Conservation (phyloP, 768 basidiomycete genomes). For the Hortiboletus flavorubellus region DNA sequence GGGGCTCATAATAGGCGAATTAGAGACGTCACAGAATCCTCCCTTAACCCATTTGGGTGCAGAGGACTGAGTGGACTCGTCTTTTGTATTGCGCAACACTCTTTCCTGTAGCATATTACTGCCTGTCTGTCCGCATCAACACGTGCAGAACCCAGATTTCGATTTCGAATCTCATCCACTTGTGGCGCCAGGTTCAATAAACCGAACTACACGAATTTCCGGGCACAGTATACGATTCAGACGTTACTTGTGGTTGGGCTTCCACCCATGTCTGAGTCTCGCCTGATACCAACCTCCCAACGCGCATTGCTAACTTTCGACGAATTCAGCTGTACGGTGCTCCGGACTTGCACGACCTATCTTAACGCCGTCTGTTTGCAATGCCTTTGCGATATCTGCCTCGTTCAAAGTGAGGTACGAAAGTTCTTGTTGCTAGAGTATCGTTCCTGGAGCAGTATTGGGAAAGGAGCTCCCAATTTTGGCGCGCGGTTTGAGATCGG, state of each 20-base stretch:
- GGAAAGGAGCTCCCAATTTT: too few relatives aligned
- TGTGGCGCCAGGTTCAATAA: background rate
- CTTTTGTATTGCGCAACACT: background rate
- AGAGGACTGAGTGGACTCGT: background rate
- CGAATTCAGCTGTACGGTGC: slow-evolving; percentile 42
- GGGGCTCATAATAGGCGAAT: background rate
- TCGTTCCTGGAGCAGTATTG: too few relatives aligned
- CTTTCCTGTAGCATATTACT: too few relatives aligned
- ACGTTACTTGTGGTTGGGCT: too few relatives aligned
- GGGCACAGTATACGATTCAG: too few relatives aligned
- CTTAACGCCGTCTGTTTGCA: slow-evolving; percentile 26
- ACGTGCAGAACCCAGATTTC: background rate
- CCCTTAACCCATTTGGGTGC: background rate
- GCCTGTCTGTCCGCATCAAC: too few relatives aligned
- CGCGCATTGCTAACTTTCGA: slow-evolving; percentile 54
- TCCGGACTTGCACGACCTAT: slow-evolving; percentile 41
- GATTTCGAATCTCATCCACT: background rate
- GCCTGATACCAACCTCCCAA: slow-evolving; percentile 34
- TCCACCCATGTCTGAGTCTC: too few relatives aligned
- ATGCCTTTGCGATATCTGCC: too few relatives aligned
- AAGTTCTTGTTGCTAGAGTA: too few relatives aligned
- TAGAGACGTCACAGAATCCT: background rate
- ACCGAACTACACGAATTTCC: too few relatives aligned
- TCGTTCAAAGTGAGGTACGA: too few relatives aligned
- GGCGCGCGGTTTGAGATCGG: too few relatives aligned